A percentile compares a stretch with the other conserved stretches of the same genome.
Conservation (phyloP, 805 yeast species). For the Barnettozyma wickerhamii region DNA sequence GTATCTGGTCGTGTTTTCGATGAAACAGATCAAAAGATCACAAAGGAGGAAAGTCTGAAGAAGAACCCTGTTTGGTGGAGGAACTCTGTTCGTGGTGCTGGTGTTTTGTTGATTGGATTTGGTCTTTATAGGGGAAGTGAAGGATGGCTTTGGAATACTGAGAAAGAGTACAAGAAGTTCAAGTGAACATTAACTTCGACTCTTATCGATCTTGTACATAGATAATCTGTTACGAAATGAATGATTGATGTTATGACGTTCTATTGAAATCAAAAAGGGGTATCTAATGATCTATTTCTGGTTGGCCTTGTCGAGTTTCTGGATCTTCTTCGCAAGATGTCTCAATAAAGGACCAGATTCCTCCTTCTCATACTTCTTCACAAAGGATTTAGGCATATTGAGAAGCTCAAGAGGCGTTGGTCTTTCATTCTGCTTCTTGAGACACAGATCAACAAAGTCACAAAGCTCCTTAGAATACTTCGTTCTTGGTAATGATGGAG, state of each 20-base stretch:
- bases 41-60: constrained; percentile 28
- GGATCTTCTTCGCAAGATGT: constrained; percentile 37
- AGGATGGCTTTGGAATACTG: constrained; percentile 52
- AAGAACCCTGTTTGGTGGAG: constrained; percentile 62
- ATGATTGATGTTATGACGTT: neutral
- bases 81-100: constrained; percentile 45
- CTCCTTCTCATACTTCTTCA: constrained; percentile 29
- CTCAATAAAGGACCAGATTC: constrained; percentile 32
- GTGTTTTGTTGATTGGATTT: constrained; percentile 47
- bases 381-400: constrained; percentile 30
- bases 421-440: constrained; percentile 63
- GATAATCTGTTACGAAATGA: neutral
- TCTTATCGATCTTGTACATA: constrained; percentile 1
- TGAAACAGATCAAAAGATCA: constrained; percentile 33
- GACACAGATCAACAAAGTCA: constrained; percentile 68
- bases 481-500: constrained; percentile 61
- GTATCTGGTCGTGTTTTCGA: constrained; percentile 50
- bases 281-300: neutral
- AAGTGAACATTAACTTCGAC: neutral
- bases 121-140: constrained; percentile 65
- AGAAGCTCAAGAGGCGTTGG: constrained; percentile 71
- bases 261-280: neutral
- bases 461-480: constrained; percentile 45
- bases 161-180: constrained; percentile 25
- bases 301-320: constrained; percentile 9